Evolutionary conservation across 331 rosid genomes (phyloP).

Genomic region (Malus hybrid): DNA sequence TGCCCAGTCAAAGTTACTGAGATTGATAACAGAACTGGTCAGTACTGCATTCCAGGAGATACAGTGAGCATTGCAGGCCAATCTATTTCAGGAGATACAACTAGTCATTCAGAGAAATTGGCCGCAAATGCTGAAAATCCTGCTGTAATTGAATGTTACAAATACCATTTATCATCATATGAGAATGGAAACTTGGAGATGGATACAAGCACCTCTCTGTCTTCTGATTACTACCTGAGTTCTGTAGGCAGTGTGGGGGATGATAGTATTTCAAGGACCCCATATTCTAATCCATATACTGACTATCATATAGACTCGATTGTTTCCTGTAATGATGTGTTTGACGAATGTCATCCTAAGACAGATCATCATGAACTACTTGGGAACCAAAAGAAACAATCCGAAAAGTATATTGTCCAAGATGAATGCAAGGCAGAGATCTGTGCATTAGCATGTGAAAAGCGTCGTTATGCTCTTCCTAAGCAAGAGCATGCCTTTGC

Average conservation of each 20-base stretch:
- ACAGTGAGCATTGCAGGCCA: conserved; percentile 2
- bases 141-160: too few species aligned
- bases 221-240: conserved; percentile 45
- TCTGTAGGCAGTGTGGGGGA: conserved; percentile 24
- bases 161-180: conserved; percentile 16
- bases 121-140: conserved; percentile 7
- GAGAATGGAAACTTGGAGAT: conserved; percentile 18
- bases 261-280: conserved; percentile 19
- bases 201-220: conserved; percentile 29
- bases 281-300: conserved; percentile 26
- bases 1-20: conserved; percentile 17
- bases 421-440: conserved; percentile 30
- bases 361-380: conserved; percentile 31
- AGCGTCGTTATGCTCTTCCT: conserved; percentile 35
- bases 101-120: conserved; percentile 15
- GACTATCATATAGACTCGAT: conserved; percentile 32
- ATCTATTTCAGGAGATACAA: conserved; percentile 24
- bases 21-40: conserved; percentile 26
- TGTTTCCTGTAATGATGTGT: conserved; percentile 25
- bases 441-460: conserved; percentile 25
- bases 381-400: conserved; percentile 26
- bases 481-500: conserved; percentile 90
- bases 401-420: conserved; percentile 15
- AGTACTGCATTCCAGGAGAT: conserved; percentile 6
- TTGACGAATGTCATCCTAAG: conserved; percentile 21